Evolutionary conservation across 2,329 filamentous ascomycete species (phyloP), one percentile per base, ranked within the genome.

Genomic region (Fusarium udum): DNA sequence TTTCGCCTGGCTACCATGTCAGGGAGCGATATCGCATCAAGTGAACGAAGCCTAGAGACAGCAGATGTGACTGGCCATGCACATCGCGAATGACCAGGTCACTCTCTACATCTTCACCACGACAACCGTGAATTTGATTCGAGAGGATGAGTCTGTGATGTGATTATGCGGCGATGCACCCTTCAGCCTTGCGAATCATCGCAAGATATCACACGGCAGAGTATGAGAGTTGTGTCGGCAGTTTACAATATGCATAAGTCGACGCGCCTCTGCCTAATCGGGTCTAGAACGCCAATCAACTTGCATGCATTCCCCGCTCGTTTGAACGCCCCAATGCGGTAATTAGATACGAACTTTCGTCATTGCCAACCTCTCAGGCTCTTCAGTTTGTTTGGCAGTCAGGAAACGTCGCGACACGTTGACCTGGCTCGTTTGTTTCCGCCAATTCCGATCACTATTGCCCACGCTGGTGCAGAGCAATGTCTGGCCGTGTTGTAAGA

Each of bases 401-500:
- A 39, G 24, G 36, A 51, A 43, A 22, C 39, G n/a, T 34, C 36
- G 31, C 16, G 18, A 14, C 22, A 42, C 32, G 22, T 9, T 43
- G 15, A 34, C 2, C 14, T 24, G 4, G 37, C 52, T 63, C 64
- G 56, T 51, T 68, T 18, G 12, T 43, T 55, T 51, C 45, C 42
- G 24, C 56, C 31, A 31, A 18, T 55, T 68, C 11, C 34, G 59
- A 39, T 39, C 51, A 46, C 18, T 15, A 20, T 46, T 22, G 3
- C 15, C 14, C 28, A 11, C 45, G 2, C 13, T 7, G 13, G 24
- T 4, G 8, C 9, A 20, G 7, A 53, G n/a, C 10, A 16, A 69
- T 69, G 57, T 49, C 66, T 26, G 66, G 39, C 7, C 64, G 66
- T 13, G 42, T 69, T 18, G 26, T 69, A 15, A 40, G 57, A 24